A percentile compares a stretch with the other conserved stretches of the same genome.
Conservation (phyloP, 1,139 yeast species). For the Blastobotrys arbuscula region DNA sequence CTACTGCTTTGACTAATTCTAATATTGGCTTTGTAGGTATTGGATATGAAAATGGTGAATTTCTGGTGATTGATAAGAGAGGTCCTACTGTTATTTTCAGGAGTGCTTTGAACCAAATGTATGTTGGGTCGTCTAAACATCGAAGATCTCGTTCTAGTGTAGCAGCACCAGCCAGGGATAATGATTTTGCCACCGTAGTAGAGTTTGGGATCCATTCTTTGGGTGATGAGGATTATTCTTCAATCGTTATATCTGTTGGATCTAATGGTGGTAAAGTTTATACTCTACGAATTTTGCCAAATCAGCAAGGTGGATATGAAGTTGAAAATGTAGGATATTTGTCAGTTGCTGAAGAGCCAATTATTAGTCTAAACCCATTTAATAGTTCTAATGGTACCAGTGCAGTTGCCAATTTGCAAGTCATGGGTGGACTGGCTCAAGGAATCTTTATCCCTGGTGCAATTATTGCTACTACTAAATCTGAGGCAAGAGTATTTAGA, state of each 20-base stretch:
- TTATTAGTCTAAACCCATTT: slow-evolving; percentile 54
- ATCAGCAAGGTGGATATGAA: slow-evolving; percentile 59
- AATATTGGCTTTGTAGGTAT: slow-evolving; percentile 81
- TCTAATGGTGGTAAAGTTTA: slow-evolving; percentile 71
- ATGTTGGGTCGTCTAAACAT: slow-evolving; percentile 15
- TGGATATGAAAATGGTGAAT: slow-evolving; percentile 70
- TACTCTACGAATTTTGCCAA: slow-evolving; percentile 64
- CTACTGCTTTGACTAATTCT: slow-evolving; percentile 61
- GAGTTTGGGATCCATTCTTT: slow-evolving; percentile 68
- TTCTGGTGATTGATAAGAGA: slow-evolving; percentile 73
- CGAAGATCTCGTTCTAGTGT: slow-evolving; percentile 27
- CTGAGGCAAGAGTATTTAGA: slow-evolving; percentile 60
- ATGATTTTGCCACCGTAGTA: slow-evolving; percentile 47
- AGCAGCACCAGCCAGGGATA: slow-evolving; percentile 7
- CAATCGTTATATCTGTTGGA: slow-evolving; percentile 70
- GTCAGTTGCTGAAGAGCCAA: slow-evolving; percentile 44
- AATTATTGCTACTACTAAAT: slow-evolving; percentile 50
- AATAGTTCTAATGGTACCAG: slow-evolving; percentile 53
- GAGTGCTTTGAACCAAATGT: slow-evolving; percentile 31
- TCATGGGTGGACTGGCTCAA: slow-evolving; percentile 54
- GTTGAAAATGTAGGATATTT: slow-evolving; percentile 51
- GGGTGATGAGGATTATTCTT: slow-evolving; percentile 61
- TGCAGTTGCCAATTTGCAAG: slow-evolving; percentile 56
- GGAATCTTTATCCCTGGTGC: slow-evolving; percentile 63
- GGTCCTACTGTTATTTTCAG: slow-evolving; percentile 76